Percentiles rank a stretch among this genome's conserved stretches.
Evolutionary conservation across 306 rosid species (phyloP).

Genomic region (Cicer yamashitae): DNA sequence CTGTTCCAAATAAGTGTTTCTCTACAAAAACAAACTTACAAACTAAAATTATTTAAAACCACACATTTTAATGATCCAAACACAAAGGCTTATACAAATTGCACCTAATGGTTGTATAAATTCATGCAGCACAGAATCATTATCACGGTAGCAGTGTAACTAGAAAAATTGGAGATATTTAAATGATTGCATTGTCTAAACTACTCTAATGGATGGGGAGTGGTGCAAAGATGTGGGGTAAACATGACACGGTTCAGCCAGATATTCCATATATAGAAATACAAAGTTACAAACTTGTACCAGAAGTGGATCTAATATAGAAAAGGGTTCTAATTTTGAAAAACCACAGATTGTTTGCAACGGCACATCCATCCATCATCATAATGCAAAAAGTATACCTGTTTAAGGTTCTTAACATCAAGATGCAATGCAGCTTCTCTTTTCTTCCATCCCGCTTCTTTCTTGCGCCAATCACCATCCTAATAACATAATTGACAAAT

Average conservation of each 20-base stretch:
- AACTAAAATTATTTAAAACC: slow-evolving; percentile 27
- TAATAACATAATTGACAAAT: slow-evolving; percentile 39
- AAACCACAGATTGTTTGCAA: slow-evolving; percentile 1
- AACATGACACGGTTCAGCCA: slow-evolving; percentile 13
- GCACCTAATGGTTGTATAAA: slow-evolving; percentile 10
- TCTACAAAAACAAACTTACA: slow-evolving; percentile 55
- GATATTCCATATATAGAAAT: slow-evolving; percentile 1
- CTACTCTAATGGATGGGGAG: not conserved
- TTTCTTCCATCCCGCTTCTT: slow-evolving; percentile 66
- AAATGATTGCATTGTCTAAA: not conserved
- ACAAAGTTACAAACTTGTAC: not conserved
- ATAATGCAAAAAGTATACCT: slow-evolving; percentile 54
- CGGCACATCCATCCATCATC: not conserved
- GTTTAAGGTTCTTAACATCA: slow-evolving; percentile 52
- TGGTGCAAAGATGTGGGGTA: slow-evolving; percentile 3
- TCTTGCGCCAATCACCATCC: slow-evolving; percentile 65
- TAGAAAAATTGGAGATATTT: slow-evolving; percentile 10
- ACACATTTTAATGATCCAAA: slow-evolving; percentile 28
- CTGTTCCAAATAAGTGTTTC: slow-evolving; percentile 67
- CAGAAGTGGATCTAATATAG: slow-evolving; percentile 1
- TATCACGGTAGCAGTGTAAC: not conserved
- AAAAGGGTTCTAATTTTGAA: slow-evolving; percentile 12
- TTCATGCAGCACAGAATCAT: slow-evolving; percentile 3
- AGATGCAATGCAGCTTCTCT: slow-evolving; percentile 52
- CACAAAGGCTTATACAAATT: slow-evolving; percentile 19